Conservation (phyloP, 2,329 filamentous ascomycete genomes). For the Meredithiella fracta region DNA sequence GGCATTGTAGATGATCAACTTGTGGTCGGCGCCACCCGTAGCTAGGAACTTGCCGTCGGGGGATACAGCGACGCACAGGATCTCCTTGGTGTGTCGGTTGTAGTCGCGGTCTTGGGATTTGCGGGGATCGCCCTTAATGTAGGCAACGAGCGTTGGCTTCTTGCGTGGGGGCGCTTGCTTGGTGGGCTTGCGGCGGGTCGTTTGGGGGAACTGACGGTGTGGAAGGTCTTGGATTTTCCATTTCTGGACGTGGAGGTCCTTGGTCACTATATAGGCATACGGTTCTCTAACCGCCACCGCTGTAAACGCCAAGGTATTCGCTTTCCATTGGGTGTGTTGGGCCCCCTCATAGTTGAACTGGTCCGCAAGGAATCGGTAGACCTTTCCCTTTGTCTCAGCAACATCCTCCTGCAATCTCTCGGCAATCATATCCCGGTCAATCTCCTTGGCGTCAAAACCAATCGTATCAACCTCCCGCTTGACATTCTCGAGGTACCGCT, state of each 20-base stretch:
- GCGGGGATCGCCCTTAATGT: conserved; percentile 43
- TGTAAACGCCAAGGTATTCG: conserved; percentile 63
- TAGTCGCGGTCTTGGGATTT: conserved; percentile 48
- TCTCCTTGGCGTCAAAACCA: conserved; percentile 86
- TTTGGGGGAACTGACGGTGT: conserved; percentile 41
- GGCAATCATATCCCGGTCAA: conserved; percentile 83
- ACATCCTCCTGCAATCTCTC: conserved; percentile 83
- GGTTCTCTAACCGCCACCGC: conserved; percentile 64
- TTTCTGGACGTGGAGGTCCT: conserved; percentile 71
- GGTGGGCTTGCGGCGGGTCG: conserved; percentile 40
- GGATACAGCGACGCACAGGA: conserved; percentile 72
- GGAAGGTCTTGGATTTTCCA: conserved; percentile 65
- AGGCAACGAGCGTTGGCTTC: conserved; percentile 46
- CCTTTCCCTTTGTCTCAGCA: conserved; percentile 74
- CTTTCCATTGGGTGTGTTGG: conserved; percentile 56
- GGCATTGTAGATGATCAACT: conserved; percentile 78
- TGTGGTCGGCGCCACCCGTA: conserved; percentile 72
- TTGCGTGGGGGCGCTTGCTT: conserved; percentile 42
- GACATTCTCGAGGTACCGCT: conserved; percentile 85
- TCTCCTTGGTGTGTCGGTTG: conserved; percentile 62
- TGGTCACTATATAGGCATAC: conserved; percentile 75
- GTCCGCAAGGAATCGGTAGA: conserved; percentile 65
- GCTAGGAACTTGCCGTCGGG: conserved; percentile 81
- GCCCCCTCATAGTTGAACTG: conserved; percentile 55
- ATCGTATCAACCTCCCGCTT: conserved; percentile 56